Evolutionary conservation across 352 stramenopile genomes (phyloP), one percentile per base, ranked within the genome.

Genomic region (Pythium periplocum): DNA sequence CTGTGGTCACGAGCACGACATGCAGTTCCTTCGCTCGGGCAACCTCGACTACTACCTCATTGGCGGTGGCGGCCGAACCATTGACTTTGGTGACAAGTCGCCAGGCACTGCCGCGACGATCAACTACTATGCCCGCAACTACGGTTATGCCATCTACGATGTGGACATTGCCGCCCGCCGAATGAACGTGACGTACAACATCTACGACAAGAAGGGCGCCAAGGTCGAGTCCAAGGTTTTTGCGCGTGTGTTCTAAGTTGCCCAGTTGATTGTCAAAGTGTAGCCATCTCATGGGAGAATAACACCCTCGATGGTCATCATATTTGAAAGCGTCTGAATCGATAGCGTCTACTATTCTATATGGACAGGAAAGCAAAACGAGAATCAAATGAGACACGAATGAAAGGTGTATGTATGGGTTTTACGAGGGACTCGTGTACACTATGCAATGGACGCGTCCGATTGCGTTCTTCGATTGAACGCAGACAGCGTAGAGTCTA

Each of bases 11-110:
- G 58, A 65, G 41, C 58, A 65, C 53, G 52, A 60, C 48, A 66
- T 66, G 59, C 59, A 66, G 60, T 63, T 60, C 41, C 46, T 68
- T 35, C 46, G 36, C 38, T 57, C 49, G 30, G 41, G 46, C 34
- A 60, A 45, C n/a, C 26, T 60, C 10, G 55, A 68, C 55, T 68
- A 68, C 48, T 68, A 63, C 41, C 38, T 68, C 8, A 51, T 68
- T n/a, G 60, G 60, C 40, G 60, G 60, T 26, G 60, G 60, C 30
- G 60, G 60, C 33, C 60, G 60, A n/a, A 12, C 10, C 2, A 63
- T 63, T 12, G 41, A 63, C 37, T 53, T 49, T 39, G 36, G 36
- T 38, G 53, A 66, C 4, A 44, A 47, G 32, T 48, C 48, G 4
- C 48, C 53, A 2, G 59, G 59, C 47, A 61, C 59, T 4, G 30